Evolutionary conservation across 78 protist genomes (phyloP).

Genomic region (Dictyostelium intermedium): DNA sequence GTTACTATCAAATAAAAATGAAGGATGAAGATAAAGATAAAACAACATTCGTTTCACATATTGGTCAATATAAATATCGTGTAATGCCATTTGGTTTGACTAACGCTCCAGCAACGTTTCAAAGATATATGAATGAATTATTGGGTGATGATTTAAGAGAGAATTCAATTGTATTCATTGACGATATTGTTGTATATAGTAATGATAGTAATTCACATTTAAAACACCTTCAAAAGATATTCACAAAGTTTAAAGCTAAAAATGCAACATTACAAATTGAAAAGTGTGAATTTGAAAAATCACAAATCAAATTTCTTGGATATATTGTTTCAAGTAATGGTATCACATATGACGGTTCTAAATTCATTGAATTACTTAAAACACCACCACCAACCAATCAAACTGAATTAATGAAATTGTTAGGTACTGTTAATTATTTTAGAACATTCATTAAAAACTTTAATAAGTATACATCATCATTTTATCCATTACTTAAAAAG

Average conservation of each 20-base stretch:
- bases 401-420: not conserved
- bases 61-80: no score
- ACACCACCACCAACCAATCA: not conserved
- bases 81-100: no score
- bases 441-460: not conserved
- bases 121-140: no score
- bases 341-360: not conserved
- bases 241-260: no score
- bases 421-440: not conserved
- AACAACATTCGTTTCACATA: no score
- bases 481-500: not conserved
- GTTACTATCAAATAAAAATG: no score
- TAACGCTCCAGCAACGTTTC: not conserved
- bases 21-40: no score
- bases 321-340: not conserved
- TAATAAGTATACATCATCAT: not conserved
- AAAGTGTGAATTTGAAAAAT: not conserved
- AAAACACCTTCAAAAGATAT: no score
- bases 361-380: not conserved
- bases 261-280: not conserved
- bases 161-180: no score
- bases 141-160: no score
- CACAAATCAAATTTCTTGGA: not conserved
- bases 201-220: no score
- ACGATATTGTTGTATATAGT: no score